A percentile compares a stretch with the other conserved stretches of the same genome.
Conservation (phyloP, 2,329 filamentous ascomycete genomes). For the Ophiostoma sp. region DNA sequence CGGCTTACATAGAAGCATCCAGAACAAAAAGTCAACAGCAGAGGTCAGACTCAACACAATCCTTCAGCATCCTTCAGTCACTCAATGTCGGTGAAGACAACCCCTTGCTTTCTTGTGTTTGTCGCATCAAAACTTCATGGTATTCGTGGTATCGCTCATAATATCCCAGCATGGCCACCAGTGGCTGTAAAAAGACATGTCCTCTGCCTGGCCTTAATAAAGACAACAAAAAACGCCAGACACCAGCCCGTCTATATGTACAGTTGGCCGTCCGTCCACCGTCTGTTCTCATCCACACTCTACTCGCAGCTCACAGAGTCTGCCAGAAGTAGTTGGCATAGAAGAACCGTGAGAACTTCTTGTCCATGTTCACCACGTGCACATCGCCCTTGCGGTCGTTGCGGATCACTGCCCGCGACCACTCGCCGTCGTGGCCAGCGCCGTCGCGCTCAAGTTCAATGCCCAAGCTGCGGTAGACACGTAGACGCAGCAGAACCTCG, state of each 20-base stretch:
- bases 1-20: neutral
- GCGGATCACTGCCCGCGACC: conserved; percentile 79
- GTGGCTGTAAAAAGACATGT: neutral
- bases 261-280: neutral
- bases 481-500: conserved; percentile 72
- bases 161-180: neutral
- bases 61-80: neutral
- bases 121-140: neutral
- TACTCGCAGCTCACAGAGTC: conserved; percentile 58
- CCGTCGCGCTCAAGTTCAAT: conserved; percentile 80
- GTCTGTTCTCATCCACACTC: neutral
- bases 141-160: conserved; percentile 19
- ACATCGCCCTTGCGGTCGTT: conserved; percentile 88
- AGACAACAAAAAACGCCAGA: conserved; percentile 18
- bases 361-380: conserved; percentile 90
- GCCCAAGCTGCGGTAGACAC: conserved; percentile 86
- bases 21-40: neutral
- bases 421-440: conserved; percentile 70
- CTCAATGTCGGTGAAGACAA: neutral
- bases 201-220: neutral
- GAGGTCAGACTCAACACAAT: neutral
- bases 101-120: neutral
- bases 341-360: conserved; percentile 86
- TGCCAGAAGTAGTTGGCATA: conserved; percentile 98
- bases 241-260: conserved; percentile 17